Percentiles rank a stretch among this genome's conserved stretches.
Conservation (phyloP, 164 flowering plant genomes). For the Dillenia turbinata region DNA sequence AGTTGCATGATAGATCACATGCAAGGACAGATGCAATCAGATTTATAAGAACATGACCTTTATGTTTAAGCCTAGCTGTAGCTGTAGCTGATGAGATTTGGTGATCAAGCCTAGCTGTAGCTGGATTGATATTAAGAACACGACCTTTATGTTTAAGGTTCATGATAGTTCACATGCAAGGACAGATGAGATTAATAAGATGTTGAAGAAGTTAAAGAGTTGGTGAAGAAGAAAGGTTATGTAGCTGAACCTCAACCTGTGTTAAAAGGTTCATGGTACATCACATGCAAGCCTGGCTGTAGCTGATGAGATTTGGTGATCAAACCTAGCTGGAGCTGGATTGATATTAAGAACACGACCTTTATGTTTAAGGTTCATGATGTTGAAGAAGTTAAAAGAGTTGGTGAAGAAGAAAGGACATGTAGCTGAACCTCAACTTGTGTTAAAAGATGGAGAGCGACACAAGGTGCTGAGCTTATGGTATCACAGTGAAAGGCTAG, state of each 20-base stretch:
- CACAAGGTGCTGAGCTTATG: slow-evolving; percentile 33
- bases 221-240: slow-evolving; percentile 32
- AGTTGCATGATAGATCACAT: slow-evolving; percentile 48
- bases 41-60: slow-evolving; percentile 42
- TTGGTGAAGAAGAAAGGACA: slow-evolving; percentile 32
- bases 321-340: slow-evolving; percentile 63
- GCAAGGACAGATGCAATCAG: slow-evolving; percentile 26
- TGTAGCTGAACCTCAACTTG: slow-evolving; percentile 36
- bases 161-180: slow-evolving; percentile 40
- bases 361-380: slow-evolving; percentile 42
- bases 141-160: slow-evolving; percentile 41
- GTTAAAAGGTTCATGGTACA: too few species aligned
- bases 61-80: too few species aligned
- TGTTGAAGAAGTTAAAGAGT: slow-evolving; percentile 26
- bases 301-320: slow-evolving; percentile 50
- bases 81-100: slow-evolving; percentile 57
- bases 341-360: slow-evolving; percentile 41
- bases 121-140: slow-evolving; percentile 55
- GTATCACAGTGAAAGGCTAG: slow-evolving; percentile 44
- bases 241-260: slow-evolving; percentile 37
- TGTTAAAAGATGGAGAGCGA: slow-evolving; percentile 23
- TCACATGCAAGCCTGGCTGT: too few species aligned
- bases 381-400: slow-evolving; percentile 27
- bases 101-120: slow-evolving; percentile 48
- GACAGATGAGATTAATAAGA: slow-evolving; percentile 36